A percentile compares a stretch with the other conserved stretches of the same genome.
These are phyloP conservation scores for Irpex sp. DNA, from an alignment of 1,284 basidiomycete species.

Conservation along the genomic window DNA sequence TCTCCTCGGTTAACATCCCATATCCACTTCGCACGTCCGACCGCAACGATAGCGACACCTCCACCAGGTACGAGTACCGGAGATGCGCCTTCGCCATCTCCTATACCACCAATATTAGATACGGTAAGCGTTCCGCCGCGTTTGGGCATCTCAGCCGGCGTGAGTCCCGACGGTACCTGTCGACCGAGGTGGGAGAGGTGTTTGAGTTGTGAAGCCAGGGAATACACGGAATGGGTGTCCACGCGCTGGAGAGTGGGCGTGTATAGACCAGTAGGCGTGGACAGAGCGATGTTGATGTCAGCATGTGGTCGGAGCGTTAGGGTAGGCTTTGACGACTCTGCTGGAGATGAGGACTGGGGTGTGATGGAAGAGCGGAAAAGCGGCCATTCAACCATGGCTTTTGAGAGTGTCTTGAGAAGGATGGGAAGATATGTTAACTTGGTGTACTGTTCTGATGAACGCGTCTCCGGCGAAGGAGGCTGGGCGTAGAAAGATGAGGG, in stretches of 20 bases:
- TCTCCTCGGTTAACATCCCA: conserved; percentile 56
- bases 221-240: conserved; percentile 56
- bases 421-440: conserved; percentile 81
- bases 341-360: conserved; percentile 23
- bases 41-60: conserved; percentile 85
- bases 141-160: conserved; percentile 58
- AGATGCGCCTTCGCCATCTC: conserved; percentile 63
- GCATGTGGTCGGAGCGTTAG: conserved; percentile 64
- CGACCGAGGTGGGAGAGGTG: conserved; percentile 62
- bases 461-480: conserved; percentile 34
- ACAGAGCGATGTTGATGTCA: conserved; percentile 73
- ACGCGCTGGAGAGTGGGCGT: conserved; percentile 76
- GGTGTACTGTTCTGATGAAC: conserved; percentile 47
- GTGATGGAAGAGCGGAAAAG: conserved; percentile 73
- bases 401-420: conserved; percentile 80
- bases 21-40: conserved; percentile 83
- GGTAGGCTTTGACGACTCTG: conserved; percentile 42
- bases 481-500: conserved; percentile 40
- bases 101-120: conserved; percentile 83
- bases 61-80: conserved; percentile 86
- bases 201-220: conserved; percentile 59
- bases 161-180: conserved; percentile 57
- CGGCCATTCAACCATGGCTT: conserved; percentile 80
- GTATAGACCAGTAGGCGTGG: conserved; percentile 81
- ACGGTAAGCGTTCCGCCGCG: conserved; percentile 79